Conservation (phyloP, 768 basidiomycete genomes). For the Psilocybe cubensis region DNA sequence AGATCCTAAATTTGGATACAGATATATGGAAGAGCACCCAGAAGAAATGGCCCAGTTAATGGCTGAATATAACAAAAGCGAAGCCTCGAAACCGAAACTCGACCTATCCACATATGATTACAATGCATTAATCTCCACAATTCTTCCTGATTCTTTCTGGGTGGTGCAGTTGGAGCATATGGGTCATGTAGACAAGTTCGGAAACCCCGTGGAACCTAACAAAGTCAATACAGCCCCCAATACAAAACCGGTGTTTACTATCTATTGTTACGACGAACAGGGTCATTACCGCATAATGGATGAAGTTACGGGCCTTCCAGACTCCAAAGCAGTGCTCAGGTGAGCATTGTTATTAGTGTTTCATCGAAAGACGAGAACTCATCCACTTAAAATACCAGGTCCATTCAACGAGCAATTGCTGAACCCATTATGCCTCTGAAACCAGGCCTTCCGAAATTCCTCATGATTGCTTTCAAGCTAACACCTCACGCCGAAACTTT, state of each 20-base stretch:
- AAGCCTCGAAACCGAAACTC: conserved; percentile 12
- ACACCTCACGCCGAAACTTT: conserved; percentile 28
- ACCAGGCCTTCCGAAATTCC: conserved; percentile 29
- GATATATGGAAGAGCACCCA: conserved; percentile 29
- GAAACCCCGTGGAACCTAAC: conserved; percentile 16
- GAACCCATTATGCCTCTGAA: conserved; percentile 31
- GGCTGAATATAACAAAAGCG: conserved; percentile 13
- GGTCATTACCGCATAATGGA: conserved; percentile 26
- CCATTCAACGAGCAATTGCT: conserved; percentile 32
- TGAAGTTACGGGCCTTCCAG: conserved; percentile 27
- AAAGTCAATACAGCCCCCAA: conserved; percentile 17
- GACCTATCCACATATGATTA: conserved; percentile 26
- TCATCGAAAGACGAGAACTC: background rate
- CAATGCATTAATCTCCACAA: conserved; percentile 23
- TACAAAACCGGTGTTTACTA: conserved; percentile 25
- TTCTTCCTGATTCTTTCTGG: conserved; percentile 33
- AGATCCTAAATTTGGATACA: background rate
- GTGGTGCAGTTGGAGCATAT: conserved; percentile 34
- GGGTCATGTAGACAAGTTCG: conserved; percentile 25
- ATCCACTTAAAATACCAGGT: conserved; percentile 15
- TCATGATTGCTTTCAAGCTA: conserved; percentile 32
- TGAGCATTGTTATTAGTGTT: conserved; percentile 15
- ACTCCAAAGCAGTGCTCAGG: conserved; percentile 32
- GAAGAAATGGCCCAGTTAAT: conserved; percentile 24
- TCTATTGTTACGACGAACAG: conserved; percentile 32